Conservation (phyloP, 805 yeast species). For the Saccharomycopsis synnaedendra region DNA sequence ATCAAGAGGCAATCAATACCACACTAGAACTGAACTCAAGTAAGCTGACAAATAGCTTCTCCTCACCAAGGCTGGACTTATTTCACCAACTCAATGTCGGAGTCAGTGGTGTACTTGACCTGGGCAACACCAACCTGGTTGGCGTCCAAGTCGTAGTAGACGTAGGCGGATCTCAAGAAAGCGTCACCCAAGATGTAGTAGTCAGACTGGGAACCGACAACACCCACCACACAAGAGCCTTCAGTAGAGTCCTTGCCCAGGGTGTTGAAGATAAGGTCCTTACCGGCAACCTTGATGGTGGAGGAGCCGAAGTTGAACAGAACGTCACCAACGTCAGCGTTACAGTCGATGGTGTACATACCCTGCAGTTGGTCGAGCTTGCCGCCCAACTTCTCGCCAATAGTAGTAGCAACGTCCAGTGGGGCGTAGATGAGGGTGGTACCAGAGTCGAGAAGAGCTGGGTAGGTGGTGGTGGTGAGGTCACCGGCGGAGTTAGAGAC, state of each 20-base stretch:
- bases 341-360: background rate
- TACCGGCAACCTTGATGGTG: conserved; percentile 8
- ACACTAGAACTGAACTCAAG: no score
- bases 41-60: no score
- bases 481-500: background rate
- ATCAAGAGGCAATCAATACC: no score
- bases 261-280: conserved; percentile 10
- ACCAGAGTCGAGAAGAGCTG: conserved; percentile 48
- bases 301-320: conserved; percentile 7
- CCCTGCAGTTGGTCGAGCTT: conserved; percentile 23
- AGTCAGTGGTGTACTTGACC: conserved; percentile 21
- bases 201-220: conserved; percentile 25
- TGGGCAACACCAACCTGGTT: conserved; percentile 34
- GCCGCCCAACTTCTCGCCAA: conserved; percentile 17
- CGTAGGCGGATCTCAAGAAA: conserved; percentile 39
- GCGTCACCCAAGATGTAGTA: conserved; percentile 39
- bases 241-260: conserved; percentile 7
- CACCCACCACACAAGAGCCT: conserved; percentile 32
- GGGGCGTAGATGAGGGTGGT: conserved; percentile 42
- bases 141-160: conserved; percentile 41
- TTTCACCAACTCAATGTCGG: conserved; percentile 18
- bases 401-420: conserved; percentile 21
- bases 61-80: no score
- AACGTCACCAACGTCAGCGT: conserved; percentile 6
- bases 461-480: conserved; percentile 17